Percentiles rank a stretch among this genome's conserved stretches.
Evolutionary conservation across 2,329 filamentous ascomycete species (phyloP).

Genomic region (Stachybotrys elegans): DNA sequence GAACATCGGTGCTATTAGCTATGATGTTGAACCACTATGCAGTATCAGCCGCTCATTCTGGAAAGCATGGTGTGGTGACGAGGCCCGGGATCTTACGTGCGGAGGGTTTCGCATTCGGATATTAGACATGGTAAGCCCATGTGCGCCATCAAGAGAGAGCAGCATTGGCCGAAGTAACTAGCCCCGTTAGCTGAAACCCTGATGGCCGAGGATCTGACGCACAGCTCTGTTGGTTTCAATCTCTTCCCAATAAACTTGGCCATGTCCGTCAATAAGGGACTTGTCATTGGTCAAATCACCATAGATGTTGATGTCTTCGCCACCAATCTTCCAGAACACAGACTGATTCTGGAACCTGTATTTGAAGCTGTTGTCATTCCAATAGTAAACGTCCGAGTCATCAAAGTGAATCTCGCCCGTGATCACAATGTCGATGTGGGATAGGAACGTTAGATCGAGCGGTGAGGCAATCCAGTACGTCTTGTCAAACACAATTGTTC

Average conservation of each 20-base stretch:
- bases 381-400: slow-evolving; percentile 60
- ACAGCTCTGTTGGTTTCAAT: slow-evolving; percentile 13
- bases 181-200: slow-evolving; percentile 36
- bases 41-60: too few species aligned
- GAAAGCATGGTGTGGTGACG: not conserved
- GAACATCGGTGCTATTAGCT: slow-evolving; percentile 58
- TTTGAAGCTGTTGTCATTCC: slow-evolving; percentile 59
- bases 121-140: slow-evolving; percentile 53
- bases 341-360: slow-evolving; percentile 62
- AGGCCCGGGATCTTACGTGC: slow-evolving; percentile 12
- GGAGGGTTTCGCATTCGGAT: slow-evolving; percentile 56
- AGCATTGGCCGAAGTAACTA: slow-evolving; percentile 18
- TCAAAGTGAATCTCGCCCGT: slow-evolving; percentile 56
- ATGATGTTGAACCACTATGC: slow-evolving; percentile 47
- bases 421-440: slow-evolving; percentile 56
- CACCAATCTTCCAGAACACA: slow-evolving; percentile 25
- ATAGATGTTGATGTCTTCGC: slow-evolving; percentile 54
- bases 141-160: slow-evolving; percentile 15
- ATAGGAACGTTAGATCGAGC: slow-evolving; percentile 59
- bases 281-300: slow-evolving; percentile 61
- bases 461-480: slow-evolving; percentile 60
- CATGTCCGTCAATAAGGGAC: slow-evolving; percentile 52
- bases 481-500: slow-evolving; percentile 54
- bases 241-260: slow-evolving; percentile 18
- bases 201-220: slow-evolving; percentile 28